Base-by-base conservation (phyloP, 441 rosid genomes). In the Dalechampia spathulata region DNA sequence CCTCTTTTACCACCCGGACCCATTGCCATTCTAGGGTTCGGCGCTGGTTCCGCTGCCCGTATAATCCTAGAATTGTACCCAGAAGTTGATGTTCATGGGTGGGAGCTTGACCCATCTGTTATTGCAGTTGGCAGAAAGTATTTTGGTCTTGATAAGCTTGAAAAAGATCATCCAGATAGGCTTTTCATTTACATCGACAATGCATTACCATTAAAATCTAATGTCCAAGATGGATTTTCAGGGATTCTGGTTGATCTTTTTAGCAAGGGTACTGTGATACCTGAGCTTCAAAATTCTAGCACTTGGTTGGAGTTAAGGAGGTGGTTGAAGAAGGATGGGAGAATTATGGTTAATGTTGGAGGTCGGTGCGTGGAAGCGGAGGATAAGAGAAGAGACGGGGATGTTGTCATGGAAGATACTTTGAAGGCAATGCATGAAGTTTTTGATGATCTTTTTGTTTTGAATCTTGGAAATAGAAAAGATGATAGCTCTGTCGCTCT, bases 91-190 rank as follows among this genome's bases (percentile, higher is more conserved):
- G 44, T 92, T 57, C 94, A 86, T 45, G 96, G 96, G 21, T 88
- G 96, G 95, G 96, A 92, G 72, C 79, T 88, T 17, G 98, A 86
- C 69, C 90, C 86, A 36, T 78, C 71, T 20, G 99, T 88, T 32
- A 69, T 86, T 13, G 74, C 71, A 6, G 96, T 89, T 0, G 99
- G 78, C 42, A 83, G 95, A 58, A 73, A 86, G 56, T 86, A 53
- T 77, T 92, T 92, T 52, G 81, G 85, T 12, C 81, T 88, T 32
- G 62, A 62, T 38, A 78, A 80, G 69, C 80, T 92, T 8, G 96
- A 88, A 65, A 83, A 73, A 14, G 63, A 72, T n/a, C 71, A 78
- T 71, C 57, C 70, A 43, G 84, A 67, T 57, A 72, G 85, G 71
- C 52, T 88, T 47, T 82, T 76, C 62, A 72, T 89, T 61, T 65